Percentiles rank a stretch among this genome's conserved stretches.
phyloP scores from a whole-genome alignment of 2,329 filamentous ascomycete genomes.

The Cytospora piceae region DNA sequence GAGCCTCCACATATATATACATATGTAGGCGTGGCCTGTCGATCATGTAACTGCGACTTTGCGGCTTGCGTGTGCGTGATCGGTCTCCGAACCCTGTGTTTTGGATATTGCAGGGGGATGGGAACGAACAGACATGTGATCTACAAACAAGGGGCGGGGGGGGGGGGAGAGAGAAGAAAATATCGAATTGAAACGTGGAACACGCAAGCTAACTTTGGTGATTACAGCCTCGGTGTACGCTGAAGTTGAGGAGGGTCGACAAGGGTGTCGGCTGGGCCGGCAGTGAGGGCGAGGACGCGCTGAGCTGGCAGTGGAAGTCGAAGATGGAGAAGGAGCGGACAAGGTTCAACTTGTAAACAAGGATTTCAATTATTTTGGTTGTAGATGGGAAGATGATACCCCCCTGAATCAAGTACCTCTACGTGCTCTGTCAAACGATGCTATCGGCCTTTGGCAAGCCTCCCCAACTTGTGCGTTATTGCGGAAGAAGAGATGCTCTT shows the following conservation, averaged over 20 bases:
- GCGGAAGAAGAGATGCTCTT: not conserved
- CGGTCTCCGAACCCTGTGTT: not conserved
- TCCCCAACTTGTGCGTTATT: not conserved
- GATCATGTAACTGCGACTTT: slow-evolving; percentile 15
- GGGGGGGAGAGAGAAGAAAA: no score
- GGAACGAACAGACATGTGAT: not conserved
- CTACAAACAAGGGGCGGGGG: not conserved
- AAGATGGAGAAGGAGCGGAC: slow-evolving; percentile 94
- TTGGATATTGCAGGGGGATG: not conserved
- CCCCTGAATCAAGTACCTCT: not conserved
- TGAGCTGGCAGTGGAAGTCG: slow-evolving; percentile 96
- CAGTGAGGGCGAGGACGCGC: slow-evolving; percentile 71
- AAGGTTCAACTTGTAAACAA: slow-evolving; percentile 79
- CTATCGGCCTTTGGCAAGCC: not conserved
- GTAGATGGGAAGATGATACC: not conserved
- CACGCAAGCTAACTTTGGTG: slow-evolving; percentile 9
- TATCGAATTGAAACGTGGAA: not conserved
- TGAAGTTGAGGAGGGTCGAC: slow-evolving; percentile 90
- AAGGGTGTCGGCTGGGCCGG: slow-evolving; percentile 77
- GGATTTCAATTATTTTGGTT: not conserved
- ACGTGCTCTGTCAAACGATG: not conserved
- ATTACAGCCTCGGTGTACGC: slow-evolving; percentile 49
- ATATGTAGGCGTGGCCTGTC: slow-evolving; percentile 1
- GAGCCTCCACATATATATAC: slow-evolving; percentile 32
- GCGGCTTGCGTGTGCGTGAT: not conserved